Base-by-base conservation (phyloP, 495 filamentous ascomycete genomes). In the Xylaria venustula region DNA sequence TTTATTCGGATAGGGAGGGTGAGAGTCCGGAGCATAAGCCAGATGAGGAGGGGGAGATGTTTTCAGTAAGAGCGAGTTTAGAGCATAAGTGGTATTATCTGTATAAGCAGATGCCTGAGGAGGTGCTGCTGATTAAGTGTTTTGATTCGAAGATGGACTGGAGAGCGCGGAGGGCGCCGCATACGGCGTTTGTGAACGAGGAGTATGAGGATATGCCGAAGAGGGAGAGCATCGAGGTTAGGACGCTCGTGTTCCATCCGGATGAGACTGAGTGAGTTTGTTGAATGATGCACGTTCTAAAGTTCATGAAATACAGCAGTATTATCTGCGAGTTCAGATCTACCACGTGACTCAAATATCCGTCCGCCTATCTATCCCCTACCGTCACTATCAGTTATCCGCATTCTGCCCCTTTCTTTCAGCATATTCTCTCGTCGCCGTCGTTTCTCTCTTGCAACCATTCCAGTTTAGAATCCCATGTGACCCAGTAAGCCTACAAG, bases 31-130 rank as follows among this genome's bases (percentile, higher is more conserved):
- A 61, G 1, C 79, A 83, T 3, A 69, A 70, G 42, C 62, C 79
- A 1, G 75, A 77, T 50, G 66, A 67, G 14, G 54, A 74, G 22
- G 88, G 88, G 0, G 87, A 89, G 77, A 91, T 87, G 2, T 85
- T 86, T 56, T 81, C 80, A 0, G 87, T 92, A n/a, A 74, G 74
- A 59, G 81, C 80, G 42, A 83, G 79, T 52, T 66, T 74, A 3
- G 63, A 58, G 0, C 75, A 80, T 58, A 74, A 73, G 60, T 85
- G 81, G 82, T 77, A 75, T 54, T 84, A 81, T 64, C 71, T 81
- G 7, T 75, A 74, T 46, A 71, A 64, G 12, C 80, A 85, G 66
- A 75, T 72, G 19, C 81, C 83, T 15, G 73, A 80, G 28, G 68
- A 85, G 68, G 30, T 34, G 8, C 70, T 82, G 25, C 57, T 86